Base-by-base conservation (phyloP, 1,284 basidiomycete genomes). In the Ustilago bromivora region DNA sequence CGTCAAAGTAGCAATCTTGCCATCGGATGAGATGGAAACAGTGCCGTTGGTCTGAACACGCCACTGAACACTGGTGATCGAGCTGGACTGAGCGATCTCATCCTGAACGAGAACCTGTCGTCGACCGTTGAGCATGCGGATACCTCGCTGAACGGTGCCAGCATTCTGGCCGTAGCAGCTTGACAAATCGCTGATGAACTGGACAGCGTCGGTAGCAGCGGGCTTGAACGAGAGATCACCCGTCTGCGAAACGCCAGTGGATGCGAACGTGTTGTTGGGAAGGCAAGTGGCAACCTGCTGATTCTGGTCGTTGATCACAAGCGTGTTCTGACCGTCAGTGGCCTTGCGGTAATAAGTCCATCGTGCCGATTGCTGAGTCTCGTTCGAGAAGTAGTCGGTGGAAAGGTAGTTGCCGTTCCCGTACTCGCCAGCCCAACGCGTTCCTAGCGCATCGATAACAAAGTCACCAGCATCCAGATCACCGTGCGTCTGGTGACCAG, bases 301-400 rank as follows among this genome's bases (percentile, higher is more conserved):
- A 88, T 99, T 98, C 54, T 87, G 84, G 76, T 89, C 87, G 86
- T 91, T 90, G 80, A 98, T 90, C 61, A 96, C 82, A 74, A 99
- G 89, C 2, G 94, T 95, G 89, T 99, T 99, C 88, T 99, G 97
- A 13, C 96, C 96, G 87, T 96, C 93, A 1, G 96, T 98, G 86
- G 92, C 91, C 90, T 96, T 98, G 86, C 96, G 91, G 90, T 97
- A 99, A 81, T 86, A 86, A 32, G 76, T 73, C 83, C 84, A 85
- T 32, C 80, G 77, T 40, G 55, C 65, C 17, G 82, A 67, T 6
- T 61, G 60, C 54, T 69, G 66, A 11, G 62, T 69, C 74, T 83
- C 85, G 61, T 68, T 75, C 62, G 69, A 62, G 40, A 86, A 86
- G 80, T 86, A 86, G 55, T 81, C 82, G 32, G 73, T 72, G 6